phyloP scores from a whole-genome alignment of 208 protist genomes.

The Wallacemonas sp. region DNA sequence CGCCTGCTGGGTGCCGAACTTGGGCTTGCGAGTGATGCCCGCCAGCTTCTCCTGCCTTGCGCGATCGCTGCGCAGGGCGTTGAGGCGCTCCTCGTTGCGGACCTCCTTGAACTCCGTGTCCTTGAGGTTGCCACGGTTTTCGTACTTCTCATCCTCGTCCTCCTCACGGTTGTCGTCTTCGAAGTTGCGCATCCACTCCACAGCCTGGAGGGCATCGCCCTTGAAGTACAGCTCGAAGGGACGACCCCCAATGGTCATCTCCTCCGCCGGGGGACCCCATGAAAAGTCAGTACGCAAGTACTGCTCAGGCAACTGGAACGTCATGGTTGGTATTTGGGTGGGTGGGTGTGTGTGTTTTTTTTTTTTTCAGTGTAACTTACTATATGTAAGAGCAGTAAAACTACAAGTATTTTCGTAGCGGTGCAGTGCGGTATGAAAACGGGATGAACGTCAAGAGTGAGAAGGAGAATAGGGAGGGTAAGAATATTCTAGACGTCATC shows the following conservation, averaged over 20 bases:
- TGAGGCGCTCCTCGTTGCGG: conserved; percentile 67
- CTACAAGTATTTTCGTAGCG: too few relatives aligned
- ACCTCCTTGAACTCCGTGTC: conserved; percentile 55
- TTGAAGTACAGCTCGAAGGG: conserved; percentile 75
- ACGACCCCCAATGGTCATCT: conserved; percentile 67
- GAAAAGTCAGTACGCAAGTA: conserved; percentile 70
- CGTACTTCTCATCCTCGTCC: conserved; percentile 29
- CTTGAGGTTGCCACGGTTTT: conserved; percentile 22
- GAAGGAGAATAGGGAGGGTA: too few relatives aligned
- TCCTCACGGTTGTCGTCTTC: conserved; percentile 29
- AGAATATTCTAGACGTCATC: too few relatives aligned
- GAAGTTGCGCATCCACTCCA: conserved; percentile 61
- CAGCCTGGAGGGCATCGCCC: conserved; percentile 37
- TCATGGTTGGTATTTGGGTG: conserved; percentile 47
- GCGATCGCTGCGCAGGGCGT: conserved; percentile 56
- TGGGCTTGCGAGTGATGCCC: conserved; percentile 24
- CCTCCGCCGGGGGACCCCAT: conserved; percentile 80
- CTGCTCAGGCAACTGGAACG: conserved; percentile 76
- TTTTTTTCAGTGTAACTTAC: too few relatives aligned
- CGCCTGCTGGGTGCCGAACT: conserved; percentile 20
- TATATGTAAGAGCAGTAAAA: too few relatives aligned
- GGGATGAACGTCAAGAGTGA: too few relatives aligned
- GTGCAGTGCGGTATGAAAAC: too few relatives aligned
- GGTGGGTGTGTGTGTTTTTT: too few relatives aligned
- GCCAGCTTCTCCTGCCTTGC: conserved; percentile 43